phyloP scores from a whole-genome alignment of 352 stramenopile genomes.

The Phytophthora fragariaefolia region DNA sequence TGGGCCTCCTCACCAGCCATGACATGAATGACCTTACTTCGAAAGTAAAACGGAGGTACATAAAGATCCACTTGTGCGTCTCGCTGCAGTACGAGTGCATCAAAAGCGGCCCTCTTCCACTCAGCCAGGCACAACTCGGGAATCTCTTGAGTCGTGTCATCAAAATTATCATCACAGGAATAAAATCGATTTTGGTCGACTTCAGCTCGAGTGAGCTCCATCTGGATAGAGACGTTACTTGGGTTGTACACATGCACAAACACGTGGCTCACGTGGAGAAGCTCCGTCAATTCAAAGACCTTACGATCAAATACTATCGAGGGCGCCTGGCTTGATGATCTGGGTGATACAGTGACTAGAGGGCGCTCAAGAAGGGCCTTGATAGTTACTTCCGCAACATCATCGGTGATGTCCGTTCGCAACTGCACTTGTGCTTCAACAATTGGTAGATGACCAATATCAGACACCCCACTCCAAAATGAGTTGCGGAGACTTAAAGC shows the following conservation, averaged over 20 bases:
- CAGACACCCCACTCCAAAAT: constrained; percentile 33
- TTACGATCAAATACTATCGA: constrained; percentile 3
- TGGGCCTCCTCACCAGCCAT: constrained; percentile 23
- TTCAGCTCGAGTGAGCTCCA: constrained; percentile 55
- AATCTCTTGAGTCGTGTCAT: constrained; percentile 13
- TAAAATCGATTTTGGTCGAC: constrained; percentile 56
- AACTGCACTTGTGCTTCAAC: constrained; percentile 41
- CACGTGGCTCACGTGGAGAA: constrained; percentile 30
- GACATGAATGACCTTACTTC: constrained; percentile 35
- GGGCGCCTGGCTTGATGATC: too few species aligned
- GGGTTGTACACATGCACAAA: constrained; percentile 57
- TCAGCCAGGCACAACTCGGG: constrained; percentile 44
- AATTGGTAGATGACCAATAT: neutral
- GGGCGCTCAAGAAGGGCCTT: constrained; percentile 44
- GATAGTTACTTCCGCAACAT: constrained; percentile 40
- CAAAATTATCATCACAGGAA: constrained; percentile 36
- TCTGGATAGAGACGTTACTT: constrained; percentile 50
- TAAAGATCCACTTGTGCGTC: constrained; percentile 17
- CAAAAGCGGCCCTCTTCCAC: constrained; percentile 37
- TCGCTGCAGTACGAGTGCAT: constrained; percentile 7
- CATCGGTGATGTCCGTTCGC: constrained; percentile 44
- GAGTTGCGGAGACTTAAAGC: constrained; percentile 43
- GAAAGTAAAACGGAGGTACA: constrained; percentile 49
- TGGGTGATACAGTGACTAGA: constrained; percentile 29
- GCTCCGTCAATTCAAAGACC: constrained; percentile 51